These are phyloP conservation scores for Phytophthora cryptogea DNA, from an alignment of 352 stramenopile genomes.

Conservation along the genomic window DNA sequence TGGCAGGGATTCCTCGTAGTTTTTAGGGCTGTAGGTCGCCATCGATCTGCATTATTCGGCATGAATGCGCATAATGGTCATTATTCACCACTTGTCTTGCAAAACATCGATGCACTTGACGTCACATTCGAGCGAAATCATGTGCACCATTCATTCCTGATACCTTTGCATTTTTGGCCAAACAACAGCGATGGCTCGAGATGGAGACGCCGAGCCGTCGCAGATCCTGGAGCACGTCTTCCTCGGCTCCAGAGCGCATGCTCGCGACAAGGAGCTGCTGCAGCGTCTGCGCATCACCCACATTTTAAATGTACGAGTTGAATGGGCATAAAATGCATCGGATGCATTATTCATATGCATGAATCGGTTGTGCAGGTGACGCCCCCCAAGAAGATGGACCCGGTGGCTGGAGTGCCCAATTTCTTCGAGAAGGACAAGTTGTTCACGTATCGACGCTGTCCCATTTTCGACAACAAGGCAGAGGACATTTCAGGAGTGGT, in stretches of 20 bases:
- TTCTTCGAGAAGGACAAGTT: constrained; percentile 90
- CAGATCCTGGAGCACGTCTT: constrained; percentile 75
- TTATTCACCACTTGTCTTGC: neutral
- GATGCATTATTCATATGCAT: too few relatives aligned
- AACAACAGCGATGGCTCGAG: too few relatives aligned
- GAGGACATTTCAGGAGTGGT: constrained; percentile 87
- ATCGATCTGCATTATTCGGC: neutral
- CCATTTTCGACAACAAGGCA: constrained; percentile 91
- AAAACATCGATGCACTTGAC: neutral
- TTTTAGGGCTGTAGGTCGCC: neutral
- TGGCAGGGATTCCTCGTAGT: neutral
- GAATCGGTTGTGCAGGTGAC: constrained; percentile 57
- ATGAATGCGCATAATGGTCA: too few relatives aligned
- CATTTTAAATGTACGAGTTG: constrained; percentile 70
- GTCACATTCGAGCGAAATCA: neutral
- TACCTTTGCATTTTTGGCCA: constrained; percentile 4
- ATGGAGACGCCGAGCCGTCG: constrained; percentile 45
- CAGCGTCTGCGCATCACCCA: constrained; percentile 72
- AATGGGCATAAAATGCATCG: too few relatives aligned
- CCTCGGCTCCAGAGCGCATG: constrained; percentile 68
- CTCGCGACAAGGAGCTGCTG: constrained; percentile 67
- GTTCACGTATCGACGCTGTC: constrained; percentile 82
- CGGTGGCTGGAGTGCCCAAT: constrained; percentile 86
- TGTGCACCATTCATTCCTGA: constrained; percentile 5
- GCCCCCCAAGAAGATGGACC: constrained; percentile 75